Evolutionary conservation across 1,139 yeast species (phyloP), one percentile per base, ranked within the genome.

Genomic region (Arxiozyma bovina): DNA sequence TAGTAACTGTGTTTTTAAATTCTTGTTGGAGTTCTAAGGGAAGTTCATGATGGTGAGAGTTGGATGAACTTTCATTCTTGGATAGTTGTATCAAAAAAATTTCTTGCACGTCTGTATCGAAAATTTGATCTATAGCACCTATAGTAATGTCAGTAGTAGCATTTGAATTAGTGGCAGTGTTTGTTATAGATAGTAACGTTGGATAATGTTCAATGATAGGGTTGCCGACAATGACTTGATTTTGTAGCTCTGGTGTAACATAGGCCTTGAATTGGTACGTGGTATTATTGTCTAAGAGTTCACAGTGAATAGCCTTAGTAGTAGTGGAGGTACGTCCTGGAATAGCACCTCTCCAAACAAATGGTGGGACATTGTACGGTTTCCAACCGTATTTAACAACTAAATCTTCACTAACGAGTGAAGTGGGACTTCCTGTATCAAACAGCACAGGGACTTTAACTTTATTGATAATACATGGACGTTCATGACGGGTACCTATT

Each of bases 391-490:
- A 6, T 15, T n/a, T 25, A 3, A 17, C 1, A 6, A 48, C 45
- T 9, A 48, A 9, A 18, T n/a, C 30, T n/a, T 41, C 15, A 42
- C 45, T 41, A 11, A 48, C n/a, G 4, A 42, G n/a, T 3, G 50
- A 48, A 4, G 50, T 48, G n/a, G 50, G 50, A 42, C 50, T 48
- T 23, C 50, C 50, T 9, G 50, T 48, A 18, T 48, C 45, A 22
- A 48, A 48, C n/a, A 48, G 18, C 8, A 42, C 45, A 12, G n/a
- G 18, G 4, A 38, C 27, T 20, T 9, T 17, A 2, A n/a, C 7
- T 9, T 25, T 40, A 42, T 42, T 48, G 5, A 48, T 18, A 20
- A 18, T 1, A 11, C 50, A 48, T 9, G 4, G 3, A 21, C 23
- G 18, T 42, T 42, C 41, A 9, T 12, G 34, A 23, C 42, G 45